A percentile compares a stretch with the other conserved stretches of the same genome.
Conservation (phyloP, 2,329 filamentous ascomycete species). For the Elsinoe arachidis region DNA sequence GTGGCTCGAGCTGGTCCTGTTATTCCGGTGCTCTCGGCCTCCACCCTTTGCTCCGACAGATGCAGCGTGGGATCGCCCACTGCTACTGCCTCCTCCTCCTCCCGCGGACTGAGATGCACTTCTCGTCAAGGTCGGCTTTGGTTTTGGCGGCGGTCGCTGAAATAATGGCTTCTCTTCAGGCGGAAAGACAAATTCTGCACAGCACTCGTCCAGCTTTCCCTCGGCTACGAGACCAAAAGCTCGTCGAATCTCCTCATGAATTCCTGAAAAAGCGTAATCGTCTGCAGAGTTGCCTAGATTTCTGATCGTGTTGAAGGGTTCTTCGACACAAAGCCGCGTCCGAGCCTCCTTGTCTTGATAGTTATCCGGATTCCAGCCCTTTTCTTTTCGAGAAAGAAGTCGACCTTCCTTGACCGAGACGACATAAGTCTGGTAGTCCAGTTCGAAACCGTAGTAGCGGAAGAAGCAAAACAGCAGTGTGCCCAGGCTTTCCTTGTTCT, state of each 20-base stretch:
- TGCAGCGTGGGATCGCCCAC: constrained; percentile 37
- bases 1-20: constrained; percentile 41
- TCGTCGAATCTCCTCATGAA: constrained; percentile 80
- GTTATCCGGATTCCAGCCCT: constrained; percentile 68
- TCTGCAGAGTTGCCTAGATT: constrained; percentile 96
- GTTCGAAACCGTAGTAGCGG: constrained; percentile 84
- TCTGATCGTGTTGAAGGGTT: constrained; percentile 82
- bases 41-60: constrained; percentile 11
- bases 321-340: constrained; percentile 86
- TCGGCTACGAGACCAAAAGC: constrained; percentile 77
- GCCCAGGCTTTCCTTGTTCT: constrained; percentile 75
- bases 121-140: constrained; percentile 44
- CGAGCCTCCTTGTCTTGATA: constrained; percentile 37
- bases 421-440: constrained; percentile 77
- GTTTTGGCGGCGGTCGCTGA: constrained; percentile 49
- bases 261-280: constrained; percentile 82
- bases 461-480: constrained; percentile 94
- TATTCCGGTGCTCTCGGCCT: constrained; percentile 33
- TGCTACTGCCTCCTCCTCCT: constrained; percentile 14
- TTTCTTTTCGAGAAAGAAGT: constrained; percentile 70
- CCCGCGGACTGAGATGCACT: constrained; percentile 35
- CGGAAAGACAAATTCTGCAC: constrained; percentile 80
- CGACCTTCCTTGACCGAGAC: constrained; percentile 78
- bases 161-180: constrained; percentile 60
- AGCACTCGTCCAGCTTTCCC: constrained; percentile 68